A percentile compares a stretch with the other conserved stretches of the same genome.
phyloP scores from a whole-genome alignment of 768 basidiomycete species.

The Collybiopsis confluens region DNA sequence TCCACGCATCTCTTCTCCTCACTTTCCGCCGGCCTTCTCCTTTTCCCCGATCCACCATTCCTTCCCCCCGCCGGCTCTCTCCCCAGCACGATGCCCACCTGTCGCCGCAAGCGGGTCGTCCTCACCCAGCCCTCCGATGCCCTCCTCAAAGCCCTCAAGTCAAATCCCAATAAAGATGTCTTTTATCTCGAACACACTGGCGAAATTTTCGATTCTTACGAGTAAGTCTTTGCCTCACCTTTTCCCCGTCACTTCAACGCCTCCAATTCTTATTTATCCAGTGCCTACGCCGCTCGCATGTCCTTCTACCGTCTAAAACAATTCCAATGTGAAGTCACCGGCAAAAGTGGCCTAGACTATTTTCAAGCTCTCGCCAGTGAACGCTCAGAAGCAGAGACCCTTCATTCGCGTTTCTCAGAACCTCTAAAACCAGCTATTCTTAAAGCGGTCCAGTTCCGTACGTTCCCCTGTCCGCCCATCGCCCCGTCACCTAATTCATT shows the following conservation, averaged over 20 bases:
- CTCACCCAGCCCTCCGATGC: slow-evolving; percentile 76
- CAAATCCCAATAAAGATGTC: slow-evolving; percentile 70
- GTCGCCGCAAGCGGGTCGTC: slow-evolving; percentile 85
- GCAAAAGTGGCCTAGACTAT: slow-evolving; percentile 90
- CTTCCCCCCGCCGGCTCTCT: too few species aligned
- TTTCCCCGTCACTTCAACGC: slow-evolving; percentile 19
- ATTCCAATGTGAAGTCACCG: slow-evolving; percentile 96
- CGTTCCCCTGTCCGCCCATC: slow-evolving; percentile 33
- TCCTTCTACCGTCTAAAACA: slow-evolving; percentile 92
- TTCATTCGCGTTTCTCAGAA: slow-evolving; percentile 90
- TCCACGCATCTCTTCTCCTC: too few species aligned
- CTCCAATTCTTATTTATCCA: slow-evolving; percentile 22
- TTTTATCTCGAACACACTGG: slow-evolving; percentile 93
- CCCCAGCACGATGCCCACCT: slow-evolving; percentile 76
- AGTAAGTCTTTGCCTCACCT: slow-evolving; percentile 71
- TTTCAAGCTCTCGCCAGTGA: slow-evolving; percentile 93
- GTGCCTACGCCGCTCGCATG: slow-evolving; percentile 86
- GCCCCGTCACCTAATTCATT: slow-evolving; percentile 9
- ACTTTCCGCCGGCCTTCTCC: neutral
- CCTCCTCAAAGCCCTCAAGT: slow-evolving; percentile 60
- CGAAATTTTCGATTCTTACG: slow-evolving; percentile 95
- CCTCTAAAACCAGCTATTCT: slow-evolving; percentile 90
- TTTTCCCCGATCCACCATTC: too few species aligned
- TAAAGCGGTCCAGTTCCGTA: slow-evolving; percentile 95
- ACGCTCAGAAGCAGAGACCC: slow-evolving; percentile 78